These are phyloP conservation scores for Citrus unshiu DNA, from an alignment of 345 rosid species.

Conservation along the genomic window DNA sequence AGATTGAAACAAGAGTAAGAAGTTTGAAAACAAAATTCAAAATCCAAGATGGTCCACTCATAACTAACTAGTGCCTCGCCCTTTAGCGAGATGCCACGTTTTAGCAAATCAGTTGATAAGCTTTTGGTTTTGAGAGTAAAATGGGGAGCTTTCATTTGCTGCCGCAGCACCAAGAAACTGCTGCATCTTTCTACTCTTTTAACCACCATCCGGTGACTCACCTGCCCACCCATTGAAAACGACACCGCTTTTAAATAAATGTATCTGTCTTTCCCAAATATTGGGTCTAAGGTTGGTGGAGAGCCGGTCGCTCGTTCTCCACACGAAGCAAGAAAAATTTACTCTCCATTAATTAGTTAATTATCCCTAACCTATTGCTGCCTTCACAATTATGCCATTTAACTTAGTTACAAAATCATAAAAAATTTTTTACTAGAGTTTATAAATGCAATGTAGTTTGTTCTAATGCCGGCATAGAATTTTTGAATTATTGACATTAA, in stretches of 20 bases:
- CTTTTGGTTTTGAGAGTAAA: neutral
- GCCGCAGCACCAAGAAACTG: conserved; percentile 17
- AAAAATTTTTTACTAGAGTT: no score
- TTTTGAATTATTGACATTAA: no score
- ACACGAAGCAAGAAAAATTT: conserved; percentile 21
- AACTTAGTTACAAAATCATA: no score
- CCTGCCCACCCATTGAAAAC: conserved; percentile 17
- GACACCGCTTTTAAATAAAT: neutral
- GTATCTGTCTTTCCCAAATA: neutral
- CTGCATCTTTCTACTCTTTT: conserved; percentile 26
- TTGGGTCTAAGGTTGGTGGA: conserved; percentile 28
- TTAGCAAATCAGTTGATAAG: conserved; percentile 6
- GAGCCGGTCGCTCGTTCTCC: conserved; percentile 32
- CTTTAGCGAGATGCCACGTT: neutral
- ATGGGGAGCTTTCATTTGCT: neutral
- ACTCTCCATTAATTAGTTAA: neutral
- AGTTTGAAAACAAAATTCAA: neutral
- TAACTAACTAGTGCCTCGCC: neutral
- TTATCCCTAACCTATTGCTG: no score
- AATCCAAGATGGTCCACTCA: conserved; percentile 5
- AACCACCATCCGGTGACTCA: conserved; percentile 14
- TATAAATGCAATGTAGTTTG: no score
- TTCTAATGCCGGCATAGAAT: no score
- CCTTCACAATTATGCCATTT: no score
- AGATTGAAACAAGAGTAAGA: no score